Percentiles rank a stretch among this genome's conserved stretches.
Conservation (phyloP, 169 alveolate genomes). For the Miamiensis avidus region DNA sequence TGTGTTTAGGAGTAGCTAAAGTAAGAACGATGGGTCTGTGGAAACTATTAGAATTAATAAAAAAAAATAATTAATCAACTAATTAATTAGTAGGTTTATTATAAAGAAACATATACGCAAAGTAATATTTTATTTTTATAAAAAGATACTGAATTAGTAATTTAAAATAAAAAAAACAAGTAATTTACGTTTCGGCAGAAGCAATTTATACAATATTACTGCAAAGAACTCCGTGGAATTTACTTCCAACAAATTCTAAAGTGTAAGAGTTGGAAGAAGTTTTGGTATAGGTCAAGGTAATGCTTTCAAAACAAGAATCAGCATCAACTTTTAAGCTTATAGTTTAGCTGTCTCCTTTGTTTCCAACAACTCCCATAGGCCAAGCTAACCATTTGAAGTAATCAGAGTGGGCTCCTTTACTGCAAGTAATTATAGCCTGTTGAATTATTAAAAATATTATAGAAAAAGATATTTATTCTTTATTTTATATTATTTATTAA, state of each 20-base stretch:
- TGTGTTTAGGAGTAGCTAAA: neutral
- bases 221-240: neutral
- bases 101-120: too few relatives aligned
- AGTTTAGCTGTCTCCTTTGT: neutral
- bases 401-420: neutral
- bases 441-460: too few relatives aligned
- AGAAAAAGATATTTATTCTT: too few relatives aligned
- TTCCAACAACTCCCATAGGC: neutral
- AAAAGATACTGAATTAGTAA: too few relatives aligned
- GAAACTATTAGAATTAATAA: neutral
- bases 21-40: neutral
- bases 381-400: neutral
- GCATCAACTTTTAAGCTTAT: neutral
- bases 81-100: too few relatives aligned
- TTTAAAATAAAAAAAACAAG: too few relatives aligned
- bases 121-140: too few relatives aligned
- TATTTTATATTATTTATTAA: too few relatives aligned
- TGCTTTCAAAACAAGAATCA: neutral
- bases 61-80: too few relatives aligned
- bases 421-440: neutral
- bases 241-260: neutral
- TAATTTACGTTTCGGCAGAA: neutral
- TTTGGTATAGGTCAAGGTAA: too few relatives aligned
- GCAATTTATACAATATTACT: neutral
- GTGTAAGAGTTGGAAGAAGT: neutral